These are phyloP conservation scores for Talaromyces stipitatus DNA, from an alignment of 495 filamentous ascomycete genomes.

Conservation along the genomic window DNA sequence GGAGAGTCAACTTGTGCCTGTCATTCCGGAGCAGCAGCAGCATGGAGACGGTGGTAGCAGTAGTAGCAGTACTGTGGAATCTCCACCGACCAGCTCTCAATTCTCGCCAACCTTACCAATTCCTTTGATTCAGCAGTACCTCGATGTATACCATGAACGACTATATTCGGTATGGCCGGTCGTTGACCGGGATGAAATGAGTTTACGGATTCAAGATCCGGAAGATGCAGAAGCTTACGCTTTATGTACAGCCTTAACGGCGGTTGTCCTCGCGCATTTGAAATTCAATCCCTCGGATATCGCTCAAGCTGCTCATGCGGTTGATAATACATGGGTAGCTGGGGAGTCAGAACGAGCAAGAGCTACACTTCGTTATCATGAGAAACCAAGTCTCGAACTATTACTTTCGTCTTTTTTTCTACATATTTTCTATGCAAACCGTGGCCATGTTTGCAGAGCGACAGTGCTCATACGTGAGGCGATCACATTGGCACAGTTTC, in stretches of 20 bases:
- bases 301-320: neutral
- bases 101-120: constrained; percentile 1
- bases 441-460: constrained; percentile 7
- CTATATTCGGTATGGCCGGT: constrained; percentile 44
- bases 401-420: constrained; percentile 31
- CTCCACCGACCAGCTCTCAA: neutral
- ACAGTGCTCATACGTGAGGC: constrained; percentile 6
- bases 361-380: constrained; percentile 3
- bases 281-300: constrained; percentile 16
- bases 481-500: constrained; percentile 5
- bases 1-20: neutral
- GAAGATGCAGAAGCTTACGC: constrained; percentile 30
- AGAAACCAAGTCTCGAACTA: constrained; percentile 1
- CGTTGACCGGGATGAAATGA: constrained; percentile 30
- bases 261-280: constrained; percentile 38
- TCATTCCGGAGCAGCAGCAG: neutral
- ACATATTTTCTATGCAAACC: constrained; percentile 39
- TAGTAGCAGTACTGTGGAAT: neutral
- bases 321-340: neutral
- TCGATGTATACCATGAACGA: constrained; percentile 35
- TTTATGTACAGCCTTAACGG: constrained; percentile 32
- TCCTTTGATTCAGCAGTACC: constrained; percentile 5
- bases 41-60: neutral
- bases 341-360: constrained; percentile 5
- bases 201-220: constrained; percentile 21